phyloP scores from a whole-genome alignment of 2,329 filamentous ascomycete genomes.

The Ophiostoma montium region DNA sequence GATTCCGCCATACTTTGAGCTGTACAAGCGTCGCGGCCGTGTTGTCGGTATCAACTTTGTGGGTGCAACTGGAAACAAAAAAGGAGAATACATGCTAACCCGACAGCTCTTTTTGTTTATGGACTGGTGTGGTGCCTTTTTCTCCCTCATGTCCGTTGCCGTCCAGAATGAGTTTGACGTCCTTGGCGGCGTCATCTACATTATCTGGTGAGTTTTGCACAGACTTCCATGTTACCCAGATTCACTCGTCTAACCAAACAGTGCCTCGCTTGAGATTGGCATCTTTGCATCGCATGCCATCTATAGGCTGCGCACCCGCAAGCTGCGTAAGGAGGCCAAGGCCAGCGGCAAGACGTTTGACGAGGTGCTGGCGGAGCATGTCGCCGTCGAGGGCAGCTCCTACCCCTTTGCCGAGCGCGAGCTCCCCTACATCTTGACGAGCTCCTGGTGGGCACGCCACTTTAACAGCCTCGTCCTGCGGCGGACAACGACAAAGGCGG shows the following conservation, averaged over 20 bases:
- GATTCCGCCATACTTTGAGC: slow-evolving; percentile 45
- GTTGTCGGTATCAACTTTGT: slow-evolving; percentile 45
- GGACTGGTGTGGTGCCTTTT: slow-evolving; percentile 47
- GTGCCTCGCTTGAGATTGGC: slow-evolving; percentile 42
- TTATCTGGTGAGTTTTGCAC: slow-evolving; percentile 35
- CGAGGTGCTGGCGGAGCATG: slow-evolving; percentile 29
- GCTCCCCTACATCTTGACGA: neutral
- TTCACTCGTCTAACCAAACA: slow-evolving; percentile 16
- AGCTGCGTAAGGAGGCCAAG: slow-evolving; percentile 37
- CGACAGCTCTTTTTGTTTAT: slow-evolving; percentile 37
- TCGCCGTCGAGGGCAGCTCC: slow-evolving; percentile 16
- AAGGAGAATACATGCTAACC: too few relatives aligned
- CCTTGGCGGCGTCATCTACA: slow-evolving; percentile 45
- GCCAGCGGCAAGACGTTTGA: slow-evolving; percentile 38
- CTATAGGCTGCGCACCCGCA: slow-evolving; percentile 42
- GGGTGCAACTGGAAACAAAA: too few relatives aligned
- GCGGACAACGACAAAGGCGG: neutral
- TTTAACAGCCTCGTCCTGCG: neutral
- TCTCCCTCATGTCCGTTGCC: slow-evolving; percentile 48
- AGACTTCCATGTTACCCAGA: neutral
- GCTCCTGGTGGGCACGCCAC: slow-evolving; percentile 1
- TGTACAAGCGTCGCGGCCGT: slow-evolving; percentile 45
- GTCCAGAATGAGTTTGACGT: slow-evolving; percentile 48
- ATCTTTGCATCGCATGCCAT: slow-evolving; percentile 45
- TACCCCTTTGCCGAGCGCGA: slow-evolving; percentile 26